Base-by-base conservation (phyloP, 371 early-diverging fungal genomes). In the Rhizopus arrhizus region DNA sequence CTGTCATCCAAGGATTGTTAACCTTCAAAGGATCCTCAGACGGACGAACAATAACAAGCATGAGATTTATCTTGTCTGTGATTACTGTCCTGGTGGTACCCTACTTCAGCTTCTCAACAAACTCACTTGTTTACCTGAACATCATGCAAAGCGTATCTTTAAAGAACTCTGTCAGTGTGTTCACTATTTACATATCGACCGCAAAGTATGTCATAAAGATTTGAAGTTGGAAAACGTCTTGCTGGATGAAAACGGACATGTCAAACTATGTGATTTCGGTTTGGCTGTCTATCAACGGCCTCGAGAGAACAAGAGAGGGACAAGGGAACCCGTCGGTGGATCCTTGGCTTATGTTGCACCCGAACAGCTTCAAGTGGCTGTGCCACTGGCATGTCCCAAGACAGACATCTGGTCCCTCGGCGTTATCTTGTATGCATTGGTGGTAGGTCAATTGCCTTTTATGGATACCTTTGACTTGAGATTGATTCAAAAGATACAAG, bases 141-240 rank as follows among this genome's bases (percentile, higher is more conserved):
- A 63, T 34, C 61, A 76, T 29, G 85, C 85, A 0, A 59, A 79
- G 4, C 36, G 43, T 5, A 69, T 88, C 22, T 91, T 94, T 59
- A 61, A 73, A n/a, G 91, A 95, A 64, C 58, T 95, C 0, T 75
- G 84, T 7, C 68, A 80, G 10, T 94, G 91, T 4, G 65, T 98
- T 1, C 65, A 77, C 16, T 95, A 95, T 68, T 63, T 96, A 45
- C 99, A 98, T 72, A 65, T 72, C 4, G 84, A 90, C 15, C 76
- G 74, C 32, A 63, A 81, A 9, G 82, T 96, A 15, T 87, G 89
- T 22, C 97, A 98, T 73, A 85, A 93, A 53, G 99, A 98, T 72
- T 68, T 98, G 50, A 98, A 98, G 73, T 81, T 91, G 31, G 99
- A 98, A 58, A 98, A 98, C 70, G 83, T 97, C 15, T 69, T 97